Base-by-base conservation (phyloP, 192 early-diverging fungal genomes). In the Phlyctochytrium arcticum region DNA sequence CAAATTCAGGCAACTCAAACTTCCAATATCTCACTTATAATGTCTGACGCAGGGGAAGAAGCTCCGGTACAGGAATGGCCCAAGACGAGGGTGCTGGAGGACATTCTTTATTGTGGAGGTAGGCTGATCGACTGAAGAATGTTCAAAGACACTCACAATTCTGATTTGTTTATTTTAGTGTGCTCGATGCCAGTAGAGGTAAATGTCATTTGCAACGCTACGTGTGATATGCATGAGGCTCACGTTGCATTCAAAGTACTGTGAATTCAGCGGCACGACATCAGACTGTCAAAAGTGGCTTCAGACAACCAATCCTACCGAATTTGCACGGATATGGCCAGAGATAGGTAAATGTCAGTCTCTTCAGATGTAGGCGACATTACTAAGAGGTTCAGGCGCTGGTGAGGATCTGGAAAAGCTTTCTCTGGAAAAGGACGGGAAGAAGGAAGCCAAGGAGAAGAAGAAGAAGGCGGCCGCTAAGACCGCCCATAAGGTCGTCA, bases 261-360 rank as follows among this genome's bases (percentile, higher is more conserved):
- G 95, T 79, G 92, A 92, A 79, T 94, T 89, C 57, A 83, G 88
- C n/a, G 85, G 88, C 26, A 88, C 89, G 17, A 73, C 81, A 36
- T 86, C 88, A 55, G 88, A 90, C 67, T 98, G 91, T 74, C 87
- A 91, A 62, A 61, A 77, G 48, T 93, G 90, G 91, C 77, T 94
- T 33, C 68, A 78, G 30, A 73, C 75, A 23, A 75, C 78, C 5
- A 69, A 93, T 47, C 69, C 85, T 15, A 80, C 75, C 2, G 48
- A 88, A 33, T 87, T 80, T 67, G 76, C 78, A 5, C 74, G 74
- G 34, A 65, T 88, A 30, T 89, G 88, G 67, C 63, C 76, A 48
- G 76, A 75, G 48, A 44, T 23, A 2, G 67, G 58, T 69, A 15
- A 42, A 62, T 26, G 21, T n/a, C n/a, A n/a, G n/a, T n/a, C n/a